Percentiles rank a stretch among this genome's conserved stretches.
Evolutionary conservation across 1,139 yeast genomes (phyloP).

Genomic region (Yamadazyma kanchanaburiensis): DNA sequence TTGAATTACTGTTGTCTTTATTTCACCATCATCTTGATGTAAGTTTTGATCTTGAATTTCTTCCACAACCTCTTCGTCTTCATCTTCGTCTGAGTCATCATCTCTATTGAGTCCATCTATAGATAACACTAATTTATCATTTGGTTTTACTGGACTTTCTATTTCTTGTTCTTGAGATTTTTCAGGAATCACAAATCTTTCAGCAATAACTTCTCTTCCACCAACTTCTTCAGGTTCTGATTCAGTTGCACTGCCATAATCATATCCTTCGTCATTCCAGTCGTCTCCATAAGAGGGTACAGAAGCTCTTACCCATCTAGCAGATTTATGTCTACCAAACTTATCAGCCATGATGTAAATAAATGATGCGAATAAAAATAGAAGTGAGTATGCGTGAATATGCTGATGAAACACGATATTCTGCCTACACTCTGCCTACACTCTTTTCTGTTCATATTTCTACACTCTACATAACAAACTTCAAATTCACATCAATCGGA

Average conservation of each 20-base stretch:
- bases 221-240: constrained; percentile 7
- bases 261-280: constrained; percentile 46
- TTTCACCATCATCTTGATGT: constrained; percentile 1
- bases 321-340: constrained; percentile 56
- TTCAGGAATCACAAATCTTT: constrained; percentile 14
- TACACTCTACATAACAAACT: constrained; percentile 45
- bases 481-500: constrained; percentile 75
- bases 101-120: constrained; percentile 25
- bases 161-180: neutral
- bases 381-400: neutral
- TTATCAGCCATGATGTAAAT: constrained; percentile 33
- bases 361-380: neutral
- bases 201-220: constrained; percentile 13
- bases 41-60: neutral
- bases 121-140: constrained; percentile 28
- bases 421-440: no score
- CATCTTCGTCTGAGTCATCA: constrained; percentile 16
- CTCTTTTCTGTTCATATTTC: no score
- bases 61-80: constrained; percentile 2
- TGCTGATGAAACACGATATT: no score
- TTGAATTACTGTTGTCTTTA: constrained; percentile 4
- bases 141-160: constrained; percentile 5
- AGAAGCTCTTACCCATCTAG: constrained; percentile 61
- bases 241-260: constrained; percentile 19
- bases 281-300: constrained; percentile 60